Evolutionary conservation across 2,329 filamentous ascomycete species (phyloP).

Genomic region (Cladophialophora exuberans): DNA sequence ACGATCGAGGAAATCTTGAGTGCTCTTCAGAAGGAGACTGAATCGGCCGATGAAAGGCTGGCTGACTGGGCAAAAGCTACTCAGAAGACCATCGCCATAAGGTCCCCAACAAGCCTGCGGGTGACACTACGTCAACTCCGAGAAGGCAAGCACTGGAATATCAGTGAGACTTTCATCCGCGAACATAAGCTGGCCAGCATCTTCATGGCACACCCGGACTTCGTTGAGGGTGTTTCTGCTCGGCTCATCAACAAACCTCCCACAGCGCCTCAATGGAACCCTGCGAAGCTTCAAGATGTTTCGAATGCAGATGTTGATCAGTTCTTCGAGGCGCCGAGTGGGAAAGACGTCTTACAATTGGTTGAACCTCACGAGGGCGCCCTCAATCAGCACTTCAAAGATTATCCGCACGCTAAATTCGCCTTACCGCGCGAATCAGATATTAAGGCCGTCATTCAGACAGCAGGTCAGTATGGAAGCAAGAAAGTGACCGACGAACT

Average conservation of each 20-base stretch:
- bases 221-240: slow-evolving; percentile 86
- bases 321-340: slow-evolving; percentile 67
- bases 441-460: slow-evolving; percentile 51
- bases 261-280: slow-evolving; percentile 73
- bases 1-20: slow-evolving; percentile 70
- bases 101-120: slow-evolving; percentile 84
- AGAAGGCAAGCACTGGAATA: slow-evolving; percentile 74
- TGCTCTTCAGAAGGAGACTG: slow-evolving; percentile 61
- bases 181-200: slow-evolving; percentile 82
- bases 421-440: slow-evolving; percentile 72
- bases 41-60: slow-evolving; percentile 52
- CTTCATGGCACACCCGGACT: slow-evolving; percentile 93
- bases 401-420: slow-evolving; percentile 72
- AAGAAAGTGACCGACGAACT: slow-evolving; percentile 67
- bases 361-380: slow-evolving; percentile 50
- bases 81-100: slow-evolving; percentile 70
- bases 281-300: slow-evolving; percentile 71
- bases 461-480: slow-evolving; percentile 50
- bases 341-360: slow-evolving; percentile 58
- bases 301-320: slow-evolving; percentile 59
- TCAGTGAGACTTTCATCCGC: slow-evolving; percentile 79
- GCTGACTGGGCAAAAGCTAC: slow-evolving; percentile 79
- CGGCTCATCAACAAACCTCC: slow-evolving; percentile 73
- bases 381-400: slow-evolving; percentile 59
- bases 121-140: slow-evolving; percentile 85